Base-by-base conservation (phyloP, 441 rosid species). In the Hura crepitans region DNA sequence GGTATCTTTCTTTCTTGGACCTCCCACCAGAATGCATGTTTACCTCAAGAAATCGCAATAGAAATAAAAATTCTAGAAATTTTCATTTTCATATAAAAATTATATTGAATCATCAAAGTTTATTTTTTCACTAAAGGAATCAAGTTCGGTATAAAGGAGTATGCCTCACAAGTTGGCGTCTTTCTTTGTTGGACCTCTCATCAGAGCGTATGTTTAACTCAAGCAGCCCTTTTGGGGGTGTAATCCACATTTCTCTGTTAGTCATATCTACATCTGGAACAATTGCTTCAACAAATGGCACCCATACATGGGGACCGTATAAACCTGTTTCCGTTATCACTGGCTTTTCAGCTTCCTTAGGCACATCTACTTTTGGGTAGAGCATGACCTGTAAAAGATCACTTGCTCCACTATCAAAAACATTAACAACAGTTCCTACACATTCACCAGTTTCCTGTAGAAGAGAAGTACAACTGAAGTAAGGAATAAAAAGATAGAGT, bases 1-100 rank as follows among this genome's bases (percentile, higher is more conserved):
- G 93, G 30, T 92, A 89, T 78, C 96, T 85, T 79, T 93, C 96
- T 83, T 91, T 93, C 89, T 93, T 91, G 79, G 98, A 89, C 76
- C 78, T 86, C 54, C 81, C 83, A 71, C 86, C 92, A 43, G 85
- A 39, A 45, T 86, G 96, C 25, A 88, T 51, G 66, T 93, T 93
- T 66, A 91, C 80, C 86, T 86, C 88, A 3, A 93, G 93, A 22
- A 93, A 92, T 67, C 97, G 97, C 5, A 0, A 37, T 6, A 5
- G 7, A 37, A 5, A 42, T 42, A 42, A 11, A 42, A 42, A 42
- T 42, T 37, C 12, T 9, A 10, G 46, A 42, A 42, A 42, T 9
- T 0, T 12, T 2, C 46, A 42, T 17, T 22, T 59, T 5, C 2
- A 6, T 17, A 59, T 30, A 57, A 35, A 57, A 75, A 64, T 18